Evolutionary conservation across 2,329 filamentous ascomycete genomes (phyloP).

Genomic region (Helotiales sp.): DNA sequence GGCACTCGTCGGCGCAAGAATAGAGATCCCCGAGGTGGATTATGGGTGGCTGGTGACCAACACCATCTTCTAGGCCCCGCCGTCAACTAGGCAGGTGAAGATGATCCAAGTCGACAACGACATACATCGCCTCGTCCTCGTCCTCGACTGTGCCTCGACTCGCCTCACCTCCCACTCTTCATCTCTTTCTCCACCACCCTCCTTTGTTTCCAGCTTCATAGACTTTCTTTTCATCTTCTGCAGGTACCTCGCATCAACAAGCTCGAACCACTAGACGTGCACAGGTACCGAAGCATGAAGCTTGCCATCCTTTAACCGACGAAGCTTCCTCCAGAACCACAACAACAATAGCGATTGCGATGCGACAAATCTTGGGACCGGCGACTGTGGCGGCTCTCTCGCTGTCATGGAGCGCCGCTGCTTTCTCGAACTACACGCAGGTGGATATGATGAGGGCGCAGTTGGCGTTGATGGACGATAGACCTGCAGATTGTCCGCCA

Average conservation of each 20-base stretch:
- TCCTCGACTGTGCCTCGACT: neutral
- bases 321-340: conserved; percentile 15
- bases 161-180: neutral
- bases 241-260: neutral
- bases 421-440: conserved; percentile 57
- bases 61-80: neutral
- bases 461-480: conserved; percentile 69
- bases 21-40: too few species aligned
- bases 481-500: conserved; percentile 76
- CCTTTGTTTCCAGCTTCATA: neutral
- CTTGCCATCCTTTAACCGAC: conserved; percentile 12
- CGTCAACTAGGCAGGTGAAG: neutral
- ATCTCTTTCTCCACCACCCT: neutral
- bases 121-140: too few species aligned
- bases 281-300: too few species aligned
- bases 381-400: conserved; percentile 36
- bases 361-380: conserved; percentile 27
- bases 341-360: conserved; percentile 17
- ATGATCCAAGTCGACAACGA: neutral
- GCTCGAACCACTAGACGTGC: conserved; percentile 1
- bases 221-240: neutral
- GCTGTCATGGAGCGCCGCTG: conserved; percentile 42
- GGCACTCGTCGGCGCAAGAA: too few species aligned
- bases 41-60: neutral
- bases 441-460: conserved; percentile 63